Evolutionary conservation across 2,329 filamentous ascomycete species (phyloP).

Genomic region (Colletotrichum simmondsii): DNA sequence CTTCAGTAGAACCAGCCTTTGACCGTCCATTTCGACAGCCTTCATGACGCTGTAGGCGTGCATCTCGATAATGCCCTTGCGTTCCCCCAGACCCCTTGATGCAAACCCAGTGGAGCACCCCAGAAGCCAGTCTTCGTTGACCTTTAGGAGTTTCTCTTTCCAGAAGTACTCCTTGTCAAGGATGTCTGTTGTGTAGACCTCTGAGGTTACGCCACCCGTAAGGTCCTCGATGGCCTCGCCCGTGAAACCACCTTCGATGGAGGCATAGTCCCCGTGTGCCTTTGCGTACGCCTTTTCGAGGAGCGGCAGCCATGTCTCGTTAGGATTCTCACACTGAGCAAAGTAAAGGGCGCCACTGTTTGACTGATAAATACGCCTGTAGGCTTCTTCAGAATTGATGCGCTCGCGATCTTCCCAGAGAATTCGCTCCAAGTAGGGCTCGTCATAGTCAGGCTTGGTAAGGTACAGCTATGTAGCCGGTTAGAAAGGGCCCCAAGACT

Average conservation of each 20-base stretch:
- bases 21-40: constrained; percentile 67
- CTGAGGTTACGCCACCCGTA: constrained; percentile 73
- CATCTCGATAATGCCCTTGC: constrained; percentile 67
- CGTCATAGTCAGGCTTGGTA: constrained; percentile 70
- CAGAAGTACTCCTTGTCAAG: constrained; percentile 79
- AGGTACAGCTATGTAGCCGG: constrained; percentile 55
- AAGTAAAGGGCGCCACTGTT: constrained; percentile 82
- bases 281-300: constrained; percentile 86
- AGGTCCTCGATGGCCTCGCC: constrained; percentile 70
- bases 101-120: constrained; percentile 65
- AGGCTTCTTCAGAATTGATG: constrained; percentile 66
- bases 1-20: constrained; percentile 72
- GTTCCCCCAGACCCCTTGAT: constrained; percentile 56
- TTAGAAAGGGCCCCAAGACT: background rate
- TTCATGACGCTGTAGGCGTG: constrained; percentile 73
- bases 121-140: constrained; percentile 82
- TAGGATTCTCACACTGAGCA: constrained; percentile 77
- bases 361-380: constrained; percentile 77
- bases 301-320: constrained; percentile 84
- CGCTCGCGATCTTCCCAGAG: constrained; percentile 56
- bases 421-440: constrained; percentile 60
- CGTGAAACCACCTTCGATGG: constrained; percentile 78
- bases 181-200: constrained; percentile 74
- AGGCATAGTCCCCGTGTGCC: constrained; percentile 81
- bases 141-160: constrained; percentile 80